Conservation (phyloP, 441 rosid genomes). For the Erodium trifolium region DNA sequence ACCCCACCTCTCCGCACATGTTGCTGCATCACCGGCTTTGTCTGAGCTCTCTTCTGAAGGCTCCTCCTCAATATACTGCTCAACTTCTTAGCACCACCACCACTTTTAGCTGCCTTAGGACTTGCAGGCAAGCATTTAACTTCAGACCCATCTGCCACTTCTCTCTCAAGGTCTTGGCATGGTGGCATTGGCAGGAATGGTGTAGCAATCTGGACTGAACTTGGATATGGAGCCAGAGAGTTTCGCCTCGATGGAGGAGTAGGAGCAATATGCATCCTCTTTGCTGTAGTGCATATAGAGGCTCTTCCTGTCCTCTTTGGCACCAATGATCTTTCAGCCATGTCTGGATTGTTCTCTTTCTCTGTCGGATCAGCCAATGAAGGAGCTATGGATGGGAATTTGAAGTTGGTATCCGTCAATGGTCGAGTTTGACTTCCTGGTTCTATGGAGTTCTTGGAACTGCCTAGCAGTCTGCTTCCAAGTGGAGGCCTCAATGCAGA, state of each 20-base stretch:
- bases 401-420: constrained; percentile 17
- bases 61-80: constrained; percentile 62
- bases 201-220: constrained; percentile 24
- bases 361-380: constrained; percentile 35
- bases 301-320: constrained; percentile 70
- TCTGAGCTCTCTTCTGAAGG: constrained; percentile 56
- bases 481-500: constrained; percentile 46
- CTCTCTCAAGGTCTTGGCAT: constrained; percentile 25
- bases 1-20: constrained; percentile 65
- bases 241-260: constrained; percentile 54
- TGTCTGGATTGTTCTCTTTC: constrained; percentile 79
- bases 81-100: constrained; percentile 40
- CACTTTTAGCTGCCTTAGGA: constrained; percentile 36
- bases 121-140: constrained; percentile 36
- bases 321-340: constrained; percentile 41
- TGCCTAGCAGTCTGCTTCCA: constrained; percentile 32
- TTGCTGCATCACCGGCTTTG: constrained; percentile 55
- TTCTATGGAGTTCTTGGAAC: constrained; percentile 35
- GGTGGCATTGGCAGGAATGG: constrained; percentile 28
- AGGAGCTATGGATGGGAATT: too few species aligned
- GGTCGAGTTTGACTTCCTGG: constrained; percentile 12
- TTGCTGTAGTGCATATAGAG: constrained; percentile 47
- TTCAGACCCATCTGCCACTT: constrained; percentile 29
- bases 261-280: constrained; percentile 32
- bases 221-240: constrained; percentile 64